Conservation (phyloP, 129 eudicot species). For the Solidago caesia region DNA sequence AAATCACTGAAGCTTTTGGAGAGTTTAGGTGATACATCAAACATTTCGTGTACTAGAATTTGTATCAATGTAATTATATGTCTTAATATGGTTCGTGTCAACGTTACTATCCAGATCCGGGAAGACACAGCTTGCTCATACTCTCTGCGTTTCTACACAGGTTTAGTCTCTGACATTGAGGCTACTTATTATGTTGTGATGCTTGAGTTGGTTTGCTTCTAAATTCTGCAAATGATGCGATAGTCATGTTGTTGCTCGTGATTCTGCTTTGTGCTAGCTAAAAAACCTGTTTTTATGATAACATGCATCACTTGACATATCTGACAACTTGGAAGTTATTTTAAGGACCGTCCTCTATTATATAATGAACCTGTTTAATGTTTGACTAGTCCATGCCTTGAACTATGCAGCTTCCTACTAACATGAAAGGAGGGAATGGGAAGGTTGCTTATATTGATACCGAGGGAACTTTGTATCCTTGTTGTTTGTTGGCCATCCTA, state of each 20-base stretch:
- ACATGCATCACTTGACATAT: background rate
- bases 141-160: constrained; percentile 94
- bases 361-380: background rate
- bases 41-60: constrained; percentile 1
- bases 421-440: constrained; percentile 94
- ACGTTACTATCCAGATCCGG: constrained; percentile 65
- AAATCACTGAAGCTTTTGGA: constrained; percentile 98
- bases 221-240: constrained; percentile 3
- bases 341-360: background rate
- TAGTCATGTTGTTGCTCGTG: background rate
- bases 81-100: constrained; percentile 13
- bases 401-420: constrained; percentile 79
- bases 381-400: background rate
- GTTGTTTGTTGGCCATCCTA: background rate
- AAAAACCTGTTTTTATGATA: background rate
- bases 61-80: constrained; percentile 14
- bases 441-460: constrained; percentile 98
- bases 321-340: background rate
- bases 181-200: constrained; percentile 6
- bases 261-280: background rate
- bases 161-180: constrained; percentile 28
- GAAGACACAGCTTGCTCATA: constrained; percentile 97
- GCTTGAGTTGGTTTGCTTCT: background rate
- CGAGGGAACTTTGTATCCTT: constrained; percentile 99
- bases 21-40: constrained; percentile 67